Conservation (phyloP, 306 rosid species). For the Rubus idaeus region DNA sequence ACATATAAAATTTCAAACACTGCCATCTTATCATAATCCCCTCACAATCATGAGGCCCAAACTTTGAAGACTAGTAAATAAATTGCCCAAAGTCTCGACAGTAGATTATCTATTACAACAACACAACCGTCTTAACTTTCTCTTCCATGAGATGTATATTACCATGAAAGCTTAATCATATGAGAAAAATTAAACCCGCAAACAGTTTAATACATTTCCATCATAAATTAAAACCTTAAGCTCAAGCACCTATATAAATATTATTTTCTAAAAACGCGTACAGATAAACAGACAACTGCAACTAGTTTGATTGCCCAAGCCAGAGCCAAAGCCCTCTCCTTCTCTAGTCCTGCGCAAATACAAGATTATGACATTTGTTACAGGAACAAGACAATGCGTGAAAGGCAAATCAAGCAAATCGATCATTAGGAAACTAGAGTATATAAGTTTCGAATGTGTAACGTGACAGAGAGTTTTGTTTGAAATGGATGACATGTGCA, state of each 20-base stretch:
- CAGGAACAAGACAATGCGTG: neutral
- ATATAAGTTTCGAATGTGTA: too few relatives aligned
- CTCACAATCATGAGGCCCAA: neutral
- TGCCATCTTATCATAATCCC: neutral
- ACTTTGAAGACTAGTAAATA: neutral
- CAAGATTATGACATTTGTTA: neutral
- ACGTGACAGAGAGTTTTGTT: neutral
- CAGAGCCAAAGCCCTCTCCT: slow-evolving; percentile 12
- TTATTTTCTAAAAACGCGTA: slow-evolving; percentile 9
- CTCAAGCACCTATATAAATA: slow-evolving; percentile 2
- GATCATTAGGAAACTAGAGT: neutral
- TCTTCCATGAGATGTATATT: neutral
- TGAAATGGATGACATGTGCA: too few relatives aligned
- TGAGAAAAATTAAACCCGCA: neutral
- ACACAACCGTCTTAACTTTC: neutral
- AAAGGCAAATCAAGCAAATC: neutral
- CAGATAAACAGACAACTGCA: slow-evolving; percentile 17
- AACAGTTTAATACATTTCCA: neutral
- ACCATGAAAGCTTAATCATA: neutral
- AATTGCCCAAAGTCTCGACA: neutral
- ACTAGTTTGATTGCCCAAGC: slow-evolving; percentile 5
- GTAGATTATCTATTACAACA: neutral
- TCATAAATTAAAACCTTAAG: neutral
- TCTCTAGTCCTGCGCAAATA: slow-evolving; percentile 45
- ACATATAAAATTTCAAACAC: too few relatives aligned